Base-by-base conservation (phyloP, 78 protist species). In the Speleostelium caveatum region DNA sequence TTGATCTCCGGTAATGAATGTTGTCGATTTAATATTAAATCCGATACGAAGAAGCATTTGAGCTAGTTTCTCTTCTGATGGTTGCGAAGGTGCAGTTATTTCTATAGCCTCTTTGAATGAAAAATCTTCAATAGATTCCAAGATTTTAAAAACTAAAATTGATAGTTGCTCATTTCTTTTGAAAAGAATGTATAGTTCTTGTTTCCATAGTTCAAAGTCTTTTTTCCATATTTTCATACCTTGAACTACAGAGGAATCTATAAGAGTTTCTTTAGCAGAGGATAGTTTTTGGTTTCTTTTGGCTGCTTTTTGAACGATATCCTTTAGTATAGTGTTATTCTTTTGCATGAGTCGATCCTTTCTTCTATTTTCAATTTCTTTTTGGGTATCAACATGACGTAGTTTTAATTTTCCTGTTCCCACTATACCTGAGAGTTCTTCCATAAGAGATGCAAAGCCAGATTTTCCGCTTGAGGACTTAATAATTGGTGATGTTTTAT, bases 171-270 rank as follows among this genome's bases (percentile, higher is more conserved):
- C 60, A 63, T 83, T 30, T 45, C 78, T 38, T 51, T 63, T 83
- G 33, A 83, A 83, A 26, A 69, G 24, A 28, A 69, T 30, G 14
- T 24, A 7, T 3, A 83, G 3, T 28, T 69, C 78, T 36, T 67
- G 75, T 41, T 72, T 72, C 53, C 55, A 83, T 5, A 69, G 72
- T 32, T 83, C 72, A 33, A 83, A 83, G 5, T 62, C 67, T 42
- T 83, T 69, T n/a, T 83, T 83, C 90, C 90, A 83, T n/a, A 83
- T 59, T 41, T 45, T 51, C 72, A 69, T 83, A 16, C 90, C 90
- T 2, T 53, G 59, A 7, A 58, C 30, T 4, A 63, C 63, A 33
- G 73, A 33, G 1, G 79, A 60, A 58, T 83, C 90, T 14, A 83
- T 38, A 0, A 83, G 39, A 19, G 51, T 71, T 33, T 49, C 35